Evolutionary conservation across 2,329 filamentous ascomycete genomes (phyloP), one percentile per base, ranked within the genome.

Genomic region (Macroventuria anomochaeta): DNA sequence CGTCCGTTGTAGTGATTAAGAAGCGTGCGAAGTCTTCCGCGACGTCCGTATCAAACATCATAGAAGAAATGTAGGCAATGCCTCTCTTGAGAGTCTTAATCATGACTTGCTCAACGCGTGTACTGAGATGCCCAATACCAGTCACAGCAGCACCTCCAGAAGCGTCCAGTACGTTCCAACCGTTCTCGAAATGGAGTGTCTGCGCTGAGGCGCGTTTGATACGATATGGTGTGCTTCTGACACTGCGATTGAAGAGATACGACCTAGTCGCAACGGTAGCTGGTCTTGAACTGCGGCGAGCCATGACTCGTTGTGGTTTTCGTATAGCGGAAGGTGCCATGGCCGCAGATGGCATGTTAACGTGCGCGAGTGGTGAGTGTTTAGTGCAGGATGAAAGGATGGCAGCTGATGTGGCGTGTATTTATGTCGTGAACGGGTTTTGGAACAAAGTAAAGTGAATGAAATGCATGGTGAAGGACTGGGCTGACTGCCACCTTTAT

Each of bases 141-240:
- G 85, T 81, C 3, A 92, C 89, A 18, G 87, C 88, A 3, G 90
- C 88, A 17, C 90, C 90, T 23, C 87, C 84, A 17, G 87, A 89
- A 1, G 85, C 87, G 70, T 95, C 90, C 12, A 92, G 81, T 36
- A 95, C 82, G 28, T 75, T 77, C 20, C 32, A 54, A 1, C 86
- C 87, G 38, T 67, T 61, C 2, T 55, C 50, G 1, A 85, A 75
- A 28, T 76, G 72, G n/a, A 86, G 71, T 54, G 80, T 82, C 59
- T 80, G 77, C 10, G 81, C 83, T 49, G 77, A 26, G 3, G 71
- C 5, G 79, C 83, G 0, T 75, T 78, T 8, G 77, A 67, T 4
- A 83, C 82, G 41, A 72, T 43, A 75, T 71, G n/a, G 83, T 79
- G 17, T 76, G 56, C 25, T 75, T 63, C 77, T 77, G 2, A 83